phyloP scores from a whole-genome alignment of 108 stramenopile species.

The Conticribra guillardii region DNA sequence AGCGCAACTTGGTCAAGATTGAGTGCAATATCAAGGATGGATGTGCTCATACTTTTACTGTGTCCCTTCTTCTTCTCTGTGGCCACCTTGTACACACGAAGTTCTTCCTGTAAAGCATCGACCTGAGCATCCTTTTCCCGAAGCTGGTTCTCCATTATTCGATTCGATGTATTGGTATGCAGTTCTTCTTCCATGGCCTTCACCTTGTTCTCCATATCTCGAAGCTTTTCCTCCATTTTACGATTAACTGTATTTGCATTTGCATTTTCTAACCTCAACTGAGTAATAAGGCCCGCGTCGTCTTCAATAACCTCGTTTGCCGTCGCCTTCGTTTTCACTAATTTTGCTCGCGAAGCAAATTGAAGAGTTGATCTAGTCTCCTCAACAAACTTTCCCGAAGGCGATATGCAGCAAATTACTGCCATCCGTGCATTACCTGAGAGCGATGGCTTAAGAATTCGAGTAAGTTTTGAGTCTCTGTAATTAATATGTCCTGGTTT shows the following conservation, averaged over 20 bases:
- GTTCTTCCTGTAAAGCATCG: too few relatives aligned
- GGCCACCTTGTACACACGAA: too few relatives aligned
- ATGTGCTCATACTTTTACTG: too few relatives aligned
- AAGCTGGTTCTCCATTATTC: too few relatives aligned
- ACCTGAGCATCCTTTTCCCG: too few relatives aligned
- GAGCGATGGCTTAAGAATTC: constrained; percentile 96
- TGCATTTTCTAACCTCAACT: constrained; percentile 35
- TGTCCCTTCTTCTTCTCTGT: too few relatives aligned
- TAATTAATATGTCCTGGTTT: constrained; percentile 90
- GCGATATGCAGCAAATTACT: constrained; percentile 90
- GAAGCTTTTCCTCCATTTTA: constrained; percentile 44
- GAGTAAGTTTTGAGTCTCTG: constrained; percentile 98
- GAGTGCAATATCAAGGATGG: too few relatives aligned
- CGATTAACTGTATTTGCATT: constrained; percentile 39
- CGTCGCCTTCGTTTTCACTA: constrained; percentile 99
- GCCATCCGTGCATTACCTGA: constrained; percentile 87
- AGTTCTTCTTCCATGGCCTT: too few relatives aligned
- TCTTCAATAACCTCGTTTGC: constrained; percentile 92
- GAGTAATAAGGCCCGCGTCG: constrained; percentile 40
- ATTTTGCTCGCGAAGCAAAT: constrained; percentile 98
- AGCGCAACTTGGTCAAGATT: too few relatives aligned
- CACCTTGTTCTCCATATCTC: constrained; percentile 9
- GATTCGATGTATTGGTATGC: too few relatives aligned
- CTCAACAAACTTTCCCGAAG: constrained; percentile 96
- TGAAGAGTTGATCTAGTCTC: constrained; percentile 97